These are phyloP conservation scores for Linum usitatissimum DNA, from an alignment of 345 rosid species.

Conservation along the genomic window DNA sequence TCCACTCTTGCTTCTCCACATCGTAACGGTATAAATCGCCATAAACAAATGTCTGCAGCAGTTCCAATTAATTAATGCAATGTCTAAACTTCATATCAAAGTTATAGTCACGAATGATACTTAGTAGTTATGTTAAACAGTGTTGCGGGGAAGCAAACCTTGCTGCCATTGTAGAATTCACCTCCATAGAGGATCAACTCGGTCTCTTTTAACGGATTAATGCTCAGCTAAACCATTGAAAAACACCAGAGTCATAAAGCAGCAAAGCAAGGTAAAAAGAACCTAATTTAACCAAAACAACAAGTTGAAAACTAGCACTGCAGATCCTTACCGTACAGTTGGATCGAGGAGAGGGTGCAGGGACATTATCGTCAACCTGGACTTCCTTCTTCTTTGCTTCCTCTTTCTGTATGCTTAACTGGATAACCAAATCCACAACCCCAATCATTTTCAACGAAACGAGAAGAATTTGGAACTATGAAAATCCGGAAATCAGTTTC, in stretches of 20 bases:
- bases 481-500: not conserved
- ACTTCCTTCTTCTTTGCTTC: conserved; percentile 97
- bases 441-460: not conserved
- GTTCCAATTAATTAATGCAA: conserved; percentile 9
- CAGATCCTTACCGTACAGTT: conserved; percentile 62
- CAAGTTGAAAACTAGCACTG: not conserved
- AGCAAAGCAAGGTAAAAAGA: not conserved
- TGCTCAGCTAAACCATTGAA: conserved; percentile 37
- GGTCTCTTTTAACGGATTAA: conserved; percentile 79
- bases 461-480: not conserved
- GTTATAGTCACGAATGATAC: not conserved
- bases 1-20: conserved; percentile 89
- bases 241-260: not conserved
- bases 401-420: conserved; percentile 74
- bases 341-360: conserved; percentile 85
- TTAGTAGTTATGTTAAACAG: not conserved
- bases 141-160: conserved; percentile 34
- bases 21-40: conserved; percentile 83
- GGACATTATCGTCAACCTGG: conserved; percentile 72
- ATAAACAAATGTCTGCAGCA: conserved; percentile 70
- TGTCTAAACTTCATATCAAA: not conserved
- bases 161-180: conserved; percentile 86
- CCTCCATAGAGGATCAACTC: conserved; percentile 83
- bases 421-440: conserved; percentile 5
- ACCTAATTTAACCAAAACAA: not conserved